These are phyloP conservation scores for Aphanomyces invadans DNA, from an alignment of 352 stramenopile genomes.

Conservation along the genomic window DNA sequence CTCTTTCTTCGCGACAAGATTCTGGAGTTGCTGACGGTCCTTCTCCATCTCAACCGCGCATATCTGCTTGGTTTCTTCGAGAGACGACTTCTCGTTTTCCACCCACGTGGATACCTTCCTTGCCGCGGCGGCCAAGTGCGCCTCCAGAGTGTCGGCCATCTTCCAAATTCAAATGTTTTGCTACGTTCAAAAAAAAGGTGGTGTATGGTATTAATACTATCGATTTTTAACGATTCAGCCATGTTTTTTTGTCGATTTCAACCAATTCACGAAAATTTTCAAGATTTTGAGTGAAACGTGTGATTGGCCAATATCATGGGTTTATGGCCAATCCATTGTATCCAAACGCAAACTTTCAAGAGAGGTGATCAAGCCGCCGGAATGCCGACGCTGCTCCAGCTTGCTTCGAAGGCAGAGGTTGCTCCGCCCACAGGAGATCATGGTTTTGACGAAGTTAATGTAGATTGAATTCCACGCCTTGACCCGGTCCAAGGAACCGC, in stretches of 20 bases:
- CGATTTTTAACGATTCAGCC: neutral
- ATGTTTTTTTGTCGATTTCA: neutral
- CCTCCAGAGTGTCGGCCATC: conserved; percentile 4
- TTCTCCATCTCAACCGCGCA: conserved; percentile 10
- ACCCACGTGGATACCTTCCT: conserved; percentile 1
- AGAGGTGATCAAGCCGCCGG: neutral
- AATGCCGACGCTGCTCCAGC: neutral
- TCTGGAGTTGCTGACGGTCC: conserved; percentile 5
- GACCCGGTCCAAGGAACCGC: conserved; percentile 44
- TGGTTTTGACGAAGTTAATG: neutral
- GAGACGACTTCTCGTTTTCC: conserved; percentile 4
- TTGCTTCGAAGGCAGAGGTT: neutral
- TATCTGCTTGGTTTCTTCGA: conserved; percentile 10
- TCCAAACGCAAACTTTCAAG: neutral
- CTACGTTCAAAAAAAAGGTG: neutral
- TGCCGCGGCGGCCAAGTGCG: neutral
- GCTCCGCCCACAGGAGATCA: neutral
- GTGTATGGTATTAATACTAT: neutral
- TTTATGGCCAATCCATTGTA: neutral
- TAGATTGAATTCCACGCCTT: conserved; percentile 55
- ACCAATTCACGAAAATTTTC: neutral
- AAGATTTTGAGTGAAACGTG: too few species aligned
- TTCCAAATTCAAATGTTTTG: conserved; percentile 1
- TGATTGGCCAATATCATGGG: too few species aligned
- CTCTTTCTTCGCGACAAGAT: neutral